These are phyloP conservation scores for Neurospora cerealis DNA, from an alignment of 495 filamentous ascomycete species.

Conservation along the genomic window DNA sequence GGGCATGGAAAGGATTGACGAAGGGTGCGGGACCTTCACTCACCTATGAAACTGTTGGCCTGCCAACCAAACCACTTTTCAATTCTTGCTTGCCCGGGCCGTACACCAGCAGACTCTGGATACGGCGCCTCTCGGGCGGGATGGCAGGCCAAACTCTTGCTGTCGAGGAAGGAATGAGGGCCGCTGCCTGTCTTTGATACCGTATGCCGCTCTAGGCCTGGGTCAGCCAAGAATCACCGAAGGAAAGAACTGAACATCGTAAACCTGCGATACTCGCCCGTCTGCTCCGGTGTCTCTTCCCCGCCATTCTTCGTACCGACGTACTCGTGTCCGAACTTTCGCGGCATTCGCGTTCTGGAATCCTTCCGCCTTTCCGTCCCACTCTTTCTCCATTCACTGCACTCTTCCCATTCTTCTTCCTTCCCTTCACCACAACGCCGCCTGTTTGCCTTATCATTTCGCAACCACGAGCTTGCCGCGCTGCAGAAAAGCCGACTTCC, in stretches of 20 bases:
- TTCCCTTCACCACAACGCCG: not conserved
- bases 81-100: not conserved
- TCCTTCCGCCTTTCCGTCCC: not conserved
- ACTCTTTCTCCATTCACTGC: not conserved
- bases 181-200: not conserved
- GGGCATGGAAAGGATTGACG: not conserved
- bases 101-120: not conserved
- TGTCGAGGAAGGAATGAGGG: not conserved
- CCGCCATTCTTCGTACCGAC: too few species aligned
- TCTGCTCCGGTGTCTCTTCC: too few species aligned
- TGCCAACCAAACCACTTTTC: not conserved
- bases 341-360: not conserved
- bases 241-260: too few species aligned
- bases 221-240: too few species aligned
- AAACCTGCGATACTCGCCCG: too few species aligned
- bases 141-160: not conserved
- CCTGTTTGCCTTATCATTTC: not conserved
- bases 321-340: not conserved
- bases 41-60: not conserved
- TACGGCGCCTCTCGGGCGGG: not conserved
- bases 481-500: not conserved
- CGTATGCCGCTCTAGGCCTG: not conserved
- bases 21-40: not conserved
- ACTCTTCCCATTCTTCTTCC: not conserved
- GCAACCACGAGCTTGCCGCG: not conserved